A percentile compares a stretch with the other conserved stretches of the same genome.
Evolutionary conservation across 139 green algal species (phyloP).

Genomic region (Chlamydomonas sp.): DNA sequence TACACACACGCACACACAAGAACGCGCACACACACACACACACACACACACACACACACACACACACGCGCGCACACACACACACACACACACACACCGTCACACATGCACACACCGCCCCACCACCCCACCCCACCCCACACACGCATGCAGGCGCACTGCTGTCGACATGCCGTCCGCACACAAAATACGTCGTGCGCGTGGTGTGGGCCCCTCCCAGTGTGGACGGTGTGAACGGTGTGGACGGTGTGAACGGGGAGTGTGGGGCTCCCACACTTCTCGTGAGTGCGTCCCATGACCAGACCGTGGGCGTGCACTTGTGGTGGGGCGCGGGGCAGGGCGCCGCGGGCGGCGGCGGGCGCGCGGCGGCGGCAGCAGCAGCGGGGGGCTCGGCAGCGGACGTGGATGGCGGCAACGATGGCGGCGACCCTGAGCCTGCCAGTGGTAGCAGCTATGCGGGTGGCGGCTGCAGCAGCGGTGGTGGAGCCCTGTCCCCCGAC

Average conservation of each 20-base stretch:
- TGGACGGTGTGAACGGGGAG: too few relatives aligned
- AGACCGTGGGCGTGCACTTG: constrained; percentile 23
- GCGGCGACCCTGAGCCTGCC: too few relatives aligned
- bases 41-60: constrained; percentile 17
- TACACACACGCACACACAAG: too few relatives aligned
- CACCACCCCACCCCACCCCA: background rate
- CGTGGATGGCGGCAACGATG: too few relatives aligned
- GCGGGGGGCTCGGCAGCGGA: too few relatives aligned
- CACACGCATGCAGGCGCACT: constrained; percentile 1
- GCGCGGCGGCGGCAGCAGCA: too few relatives aligned
- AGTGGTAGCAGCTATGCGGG: too few relatives aligned
- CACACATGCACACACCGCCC: background rate
- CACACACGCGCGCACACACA: constrained; percentile 9
- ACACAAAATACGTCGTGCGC: constrained; percentile 24
- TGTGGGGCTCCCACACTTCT: too few relatives aligned
- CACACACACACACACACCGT: constrained; percentile 14
- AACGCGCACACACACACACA: background rate
- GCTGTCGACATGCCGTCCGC: background rate
- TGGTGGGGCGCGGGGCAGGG: background rate
- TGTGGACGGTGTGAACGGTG: too few relatives aligned
- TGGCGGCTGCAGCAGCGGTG: too few relatives aligned
- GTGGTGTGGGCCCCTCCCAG: constrained; percentile 18
- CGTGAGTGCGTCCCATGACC: constrained; percentile 30
- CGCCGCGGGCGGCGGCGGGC: background rate
- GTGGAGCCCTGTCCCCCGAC: too few relatives aligned